Conservation (phyloP, 805 yeast species). For the Komagataella kurtzmanii region DNA sequence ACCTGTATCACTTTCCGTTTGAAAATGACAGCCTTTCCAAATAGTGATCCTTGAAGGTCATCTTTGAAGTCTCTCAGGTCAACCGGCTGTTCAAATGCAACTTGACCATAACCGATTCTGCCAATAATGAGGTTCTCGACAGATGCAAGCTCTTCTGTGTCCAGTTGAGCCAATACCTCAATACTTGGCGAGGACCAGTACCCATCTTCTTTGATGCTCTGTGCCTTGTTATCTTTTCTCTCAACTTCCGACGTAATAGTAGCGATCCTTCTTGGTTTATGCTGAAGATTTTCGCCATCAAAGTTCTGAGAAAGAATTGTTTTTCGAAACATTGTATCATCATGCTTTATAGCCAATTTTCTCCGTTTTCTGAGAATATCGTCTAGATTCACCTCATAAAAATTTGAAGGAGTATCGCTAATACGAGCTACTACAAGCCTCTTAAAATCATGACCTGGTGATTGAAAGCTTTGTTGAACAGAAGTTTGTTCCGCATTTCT, state of each 20-base stretch:
- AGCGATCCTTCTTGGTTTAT: constrained; percentile 1
- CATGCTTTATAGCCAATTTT: neutral
- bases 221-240: neutral
- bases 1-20: constrained; percentile 40
- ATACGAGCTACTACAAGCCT: neutral
- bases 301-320: constrained; percentile 4
- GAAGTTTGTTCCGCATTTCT: neutral
- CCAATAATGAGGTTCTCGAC: constrained; percentile 60
- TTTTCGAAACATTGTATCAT: constrained; percentile 7
- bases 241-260: constrained; percentile 1
- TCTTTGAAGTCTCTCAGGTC: constrained; percentile 43
- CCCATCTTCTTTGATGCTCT: constrained; percentile 14
- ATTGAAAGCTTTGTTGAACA: neutral
- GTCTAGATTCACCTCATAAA: neutral
- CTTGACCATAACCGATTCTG: constrained; percentile 53
- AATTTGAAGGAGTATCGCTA: constrained; percentile 1
- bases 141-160: constrained; percentile 33
- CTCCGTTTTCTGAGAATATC: neutral
- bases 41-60: constrained; percentile 19
- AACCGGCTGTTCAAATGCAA: constrained; percentile 55
- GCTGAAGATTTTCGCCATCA: neutral
- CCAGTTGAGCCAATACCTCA: constrained; percentile 27
- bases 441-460: neutral
- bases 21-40: constrained; percentile 32
- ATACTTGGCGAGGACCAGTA: constrained; percentile 69